Conservation (phyloP, 2,329 filamentous ascomycete genomes). For the Cladorrhinum sp. region DNA sequence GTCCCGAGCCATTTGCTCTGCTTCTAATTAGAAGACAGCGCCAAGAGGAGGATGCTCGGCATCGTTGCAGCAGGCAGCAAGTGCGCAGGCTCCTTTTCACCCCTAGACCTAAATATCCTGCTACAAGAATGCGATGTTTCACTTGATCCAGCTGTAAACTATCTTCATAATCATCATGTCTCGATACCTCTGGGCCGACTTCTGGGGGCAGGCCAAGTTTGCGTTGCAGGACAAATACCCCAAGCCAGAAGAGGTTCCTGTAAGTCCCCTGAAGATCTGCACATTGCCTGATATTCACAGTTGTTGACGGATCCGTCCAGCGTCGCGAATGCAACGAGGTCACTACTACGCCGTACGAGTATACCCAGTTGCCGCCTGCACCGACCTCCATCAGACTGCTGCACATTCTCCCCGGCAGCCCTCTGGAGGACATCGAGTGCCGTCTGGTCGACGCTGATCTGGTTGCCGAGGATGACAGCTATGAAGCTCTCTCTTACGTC, state of each 20-base stretch:
- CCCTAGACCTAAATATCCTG: not conserved
- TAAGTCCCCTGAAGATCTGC: not conserved
- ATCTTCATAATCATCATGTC: not conserved
- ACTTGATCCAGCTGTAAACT: too few relatives aligned
- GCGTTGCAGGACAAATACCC: not conserved
- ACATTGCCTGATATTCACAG: not conserved
- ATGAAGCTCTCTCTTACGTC: conserved; percentile 15
- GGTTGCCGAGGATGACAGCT: not conserved
- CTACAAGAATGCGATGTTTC: too few relatives aligned
- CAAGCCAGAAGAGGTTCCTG: not conserved
- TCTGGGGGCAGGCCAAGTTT: not conserved
- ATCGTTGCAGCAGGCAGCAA: too few relatives aligned
- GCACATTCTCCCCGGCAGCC: conserved; percentile 5
- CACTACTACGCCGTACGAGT: not conserved
- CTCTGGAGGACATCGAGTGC: conserved; percentile 3
- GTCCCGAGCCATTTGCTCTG: not conserved
- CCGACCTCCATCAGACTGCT: conserved; percentile 2
- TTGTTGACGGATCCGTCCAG: not conserved
- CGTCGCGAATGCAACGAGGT: conserved; percentile 1
- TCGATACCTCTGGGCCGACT: not conserved
- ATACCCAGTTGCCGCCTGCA: not conserved
- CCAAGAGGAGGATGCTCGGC: not conserved
- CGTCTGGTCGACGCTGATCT: not conserved
- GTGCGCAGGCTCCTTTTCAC: not conserved
- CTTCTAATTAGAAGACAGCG: not conserved